Evolutionary conservation across 345 rosid genomes (phyloP), one percentile per base, ranked within the genome.

Genomic region (Viola odorata): DNA sequence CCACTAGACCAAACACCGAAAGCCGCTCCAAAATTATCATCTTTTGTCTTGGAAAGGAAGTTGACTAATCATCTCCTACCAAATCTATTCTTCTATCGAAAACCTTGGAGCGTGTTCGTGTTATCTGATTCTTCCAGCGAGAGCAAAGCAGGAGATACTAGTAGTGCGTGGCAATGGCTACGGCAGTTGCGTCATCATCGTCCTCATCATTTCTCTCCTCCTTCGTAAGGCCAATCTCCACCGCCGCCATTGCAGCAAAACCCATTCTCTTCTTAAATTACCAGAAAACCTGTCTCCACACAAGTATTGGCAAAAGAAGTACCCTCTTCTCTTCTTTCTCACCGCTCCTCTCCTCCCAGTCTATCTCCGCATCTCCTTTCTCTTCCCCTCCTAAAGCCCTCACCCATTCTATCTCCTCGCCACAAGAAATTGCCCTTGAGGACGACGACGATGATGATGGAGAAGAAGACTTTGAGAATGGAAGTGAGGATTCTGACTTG

Each of bases 371-470:
- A 12, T 50, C 7, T 64, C 42, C 49, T 42, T 3, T 49, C 53
- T 36, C 17, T 44, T 57, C 7, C 38, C 13, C 63, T 11, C 47
- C 55, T 13, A 52, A 37, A 2, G 53, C 61, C 16, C 14, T 36
- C 12, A 41, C 53, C 37, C 47, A 8, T 13, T n/a, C 65, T 41
- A 7, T 55, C 9, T n/a, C 58, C 6, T 12, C 60, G 2, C 53
- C 51, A 12, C 54, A 71, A 41, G 70, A 70, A 58, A 6, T 6
- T 16, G 54, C 37, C 39, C 45, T 14, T 14, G 60, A 68, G 1
- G 72, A 69, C 7, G 53, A 64, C 8, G 59, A 5, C 57, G 57
- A 16, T 39, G 55, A 17, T 8, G n/a, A 38, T 11, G 3, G 49
- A 11, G 64, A 7, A 32, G 72, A 54, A 4, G 67, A 62, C 7